These are phyloP conservation scores for Cryptococcus hybrid DNA, from an alignment of 1,284 basidiomycete species.

Conservation along the genomic window DNA sequence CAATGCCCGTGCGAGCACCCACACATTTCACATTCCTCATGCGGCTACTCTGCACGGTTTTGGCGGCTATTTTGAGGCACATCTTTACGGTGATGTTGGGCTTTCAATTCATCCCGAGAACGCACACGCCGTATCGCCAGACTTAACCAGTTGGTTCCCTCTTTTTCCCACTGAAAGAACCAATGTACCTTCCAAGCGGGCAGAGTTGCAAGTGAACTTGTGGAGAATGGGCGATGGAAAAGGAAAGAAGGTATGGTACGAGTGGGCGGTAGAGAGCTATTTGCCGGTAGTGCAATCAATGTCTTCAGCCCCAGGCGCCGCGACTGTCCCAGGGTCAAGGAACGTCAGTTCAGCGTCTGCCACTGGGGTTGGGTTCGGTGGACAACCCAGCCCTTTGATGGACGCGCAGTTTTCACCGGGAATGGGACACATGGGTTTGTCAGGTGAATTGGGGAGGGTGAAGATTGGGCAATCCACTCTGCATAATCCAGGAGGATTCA, in stretches of 20 bases:
- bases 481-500: constrained; percentile 79
- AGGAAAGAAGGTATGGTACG: constrained; percentile 81
- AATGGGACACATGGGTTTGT: neutral
- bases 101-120: constrained; percentile 94
- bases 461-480: constrained; percentile 91
- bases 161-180: constrained; percentile 85
- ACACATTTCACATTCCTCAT: constrained; percentile 91
- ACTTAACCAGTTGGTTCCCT: constrained; percentile 98
- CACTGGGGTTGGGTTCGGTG: constrained; percentile 1
- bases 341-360: constrained; percentile 11
- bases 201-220: constrained; percentile 84
- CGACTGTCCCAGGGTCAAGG: neutral
- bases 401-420: constrained; percentile 50
- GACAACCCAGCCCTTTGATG: constrained; percentile 48
- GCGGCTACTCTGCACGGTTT: constrained; percentile 95
- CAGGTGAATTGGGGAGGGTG: constrained; percentile 51
- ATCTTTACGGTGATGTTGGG: constrained; percentile 82
- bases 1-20: constrained; percentile 73
- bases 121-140: constrained; percentile 75
- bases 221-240: constrained; percentile 88
- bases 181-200: constrained; percentile 87
- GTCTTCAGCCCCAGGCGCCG: constrained; percentile 4
- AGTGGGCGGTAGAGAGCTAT: constrained; percentile 95
- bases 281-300: constrained; percentile 54
- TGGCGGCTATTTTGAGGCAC: constrained; percentile 96